Base-by-base conservation (phyloP, 805 yeast species). In the Dipodascus geniculatus region DNA sequence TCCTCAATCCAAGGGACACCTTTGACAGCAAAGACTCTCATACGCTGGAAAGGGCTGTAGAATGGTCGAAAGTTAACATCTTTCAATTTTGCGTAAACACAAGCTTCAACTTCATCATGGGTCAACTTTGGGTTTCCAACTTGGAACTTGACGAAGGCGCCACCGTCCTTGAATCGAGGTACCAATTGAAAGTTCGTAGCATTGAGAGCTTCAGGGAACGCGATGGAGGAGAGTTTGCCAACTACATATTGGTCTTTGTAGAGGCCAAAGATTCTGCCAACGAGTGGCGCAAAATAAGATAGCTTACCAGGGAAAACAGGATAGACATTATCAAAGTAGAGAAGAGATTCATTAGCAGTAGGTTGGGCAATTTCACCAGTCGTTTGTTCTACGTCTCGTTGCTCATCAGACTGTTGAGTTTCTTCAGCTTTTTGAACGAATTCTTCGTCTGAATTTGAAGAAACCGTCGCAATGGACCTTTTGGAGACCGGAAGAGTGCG, bases 1-100 rank as follows among this genome's bases (percentile, higher is more conserved):
- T 93, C 99, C 69, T 91, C 98, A 56, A 93, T 85, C 96, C 97
- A 91, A 0, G 99, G 99, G 1, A 78, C 73, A 57, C 99, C 99
- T 60, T 85, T 83, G 0, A 93, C 97, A 0, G 85, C 82, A 75
- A 83, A 52, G 77, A 83, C 55, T 72, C 70, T 1, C 83, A 85
- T 54, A 68, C 22, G 71, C 1, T 77, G 66, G n/a, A 80, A 60
- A 53, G 72, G 72, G 22, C 76, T 71, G 9, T 71, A 56, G 63
- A 62, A 71, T 1, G 66, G 60, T 1, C 64, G 56, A 22, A 54
- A 52, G 1, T 61, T 56, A 17, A 58, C 61, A 52, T 55, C 55
- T 4, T 54, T 70, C 54, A 58, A 77, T 62, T 59, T 63, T 52
- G 73, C 77, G 23, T 87, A 73, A 56, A 69, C 66, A n/a, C 44